phyloP scores from a whole-genome alignment of 768 basidiomycete species.

The Rhizopogon salebrosus region DNA sequence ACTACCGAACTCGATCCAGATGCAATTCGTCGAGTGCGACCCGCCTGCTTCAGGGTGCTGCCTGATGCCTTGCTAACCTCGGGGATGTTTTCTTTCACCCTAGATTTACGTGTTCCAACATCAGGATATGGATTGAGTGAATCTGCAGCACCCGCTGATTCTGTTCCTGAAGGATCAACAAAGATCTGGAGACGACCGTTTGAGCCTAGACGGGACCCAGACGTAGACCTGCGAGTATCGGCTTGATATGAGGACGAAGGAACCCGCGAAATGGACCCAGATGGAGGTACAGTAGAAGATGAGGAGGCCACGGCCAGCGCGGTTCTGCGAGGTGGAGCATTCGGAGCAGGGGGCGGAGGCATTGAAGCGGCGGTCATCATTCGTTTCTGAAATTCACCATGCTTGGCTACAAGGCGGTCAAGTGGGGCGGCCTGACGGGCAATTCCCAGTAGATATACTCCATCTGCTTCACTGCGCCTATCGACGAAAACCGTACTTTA shows the following conservation, averaged over 20 bases:
- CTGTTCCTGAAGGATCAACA: conserved; percentile 60
- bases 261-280: conserved; percentile 11
- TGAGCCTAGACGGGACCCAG: conserved; percentile 32
- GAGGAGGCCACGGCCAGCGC: conserved; percentile 41
- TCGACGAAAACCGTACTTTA: conserved; percentile 1
- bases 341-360: conserved; percentile 31
- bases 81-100: conserved; percentile 74
- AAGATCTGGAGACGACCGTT: conserved; percentile 66
- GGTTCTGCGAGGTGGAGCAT: conserved; percentile 34
- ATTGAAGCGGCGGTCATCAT: conserved; percentile 60
- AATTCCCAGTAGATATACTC: conserved; percentile 82
- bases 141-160: conserved; percentile 38
- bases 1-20: conserved; percentile 30
- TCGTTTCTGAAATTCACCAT: conserved; percentile 86
- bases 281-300: conserved; percentile 29
- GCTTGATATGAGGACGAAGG: conserved; percentile 14
- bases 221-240: conserved; percentile 25
- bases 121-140: conserved; percentile 57
- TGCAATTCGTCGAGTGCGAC: conserved; percentile 48
- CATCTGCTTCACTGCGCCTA: conserved; percentile 87
- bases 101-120: conserved; percentile 69
- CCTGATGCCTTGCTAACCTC: conserved; percentile 67
- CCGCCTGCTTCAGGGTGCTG: conserved; percentile 59
- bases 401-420: conserved; percentile 71
- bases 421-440: conserved; percentile 76